Conservation (phyloP, 345 rosid species). For the Eucalyptus pauciflora region DNA sequence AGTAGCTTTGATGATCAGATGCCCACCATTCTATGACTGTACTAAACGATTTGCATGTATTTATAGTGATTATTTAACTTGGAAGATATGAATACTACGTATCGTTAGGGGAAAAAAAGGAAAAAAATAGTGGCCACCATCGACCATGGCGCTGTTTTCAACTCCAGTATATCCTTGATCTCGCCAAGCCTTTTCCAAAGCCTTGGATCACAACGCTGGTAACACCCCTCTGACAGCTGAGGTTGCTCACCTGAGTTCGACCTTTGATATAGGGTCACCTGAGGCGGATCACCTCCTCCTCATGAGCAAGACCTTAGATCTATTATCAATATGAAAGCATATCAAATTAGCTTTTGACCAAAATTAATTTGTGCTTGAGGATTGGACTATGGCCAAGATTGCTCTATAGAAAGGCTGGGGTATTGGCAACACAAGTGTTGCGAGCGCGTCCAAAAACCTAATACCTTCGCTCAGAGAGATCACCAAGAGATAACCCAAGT, state of each 20-base stretch:
- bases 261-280: background rate
- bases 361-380: background rate
- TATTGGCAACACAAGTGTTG: background rate
- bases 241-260: background rate
- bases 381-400: background rate
- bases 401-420: background rate
- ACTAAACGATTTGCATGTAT: background rate
- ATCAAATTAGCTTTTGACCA: background rate
- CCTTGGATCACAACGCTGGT: background rate
- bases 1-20: background rate
- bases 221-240: background rate
- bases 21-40: background rate
- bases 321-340: background rate
- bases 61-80: background rate
- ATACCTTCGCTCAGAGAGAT: background rate
- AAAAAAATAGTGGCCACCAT: background rate
- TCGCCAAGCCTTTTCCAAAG: background rate
- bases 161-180: background rate
- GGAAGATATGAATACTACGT: background rate
- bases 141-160: background rate
- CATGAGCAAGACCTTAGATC: background rate
- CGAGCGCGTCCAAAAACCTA: no score
- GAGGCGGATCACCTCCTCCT: background rate
- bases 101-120: background rate
- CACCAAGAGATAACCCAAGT: background rate